Percentiles rank a stretch among this genome's conserved stretches.
These are phyloP conservation scores for Novymonas esmeraldas DNA, from an alignment of 208 protist genomes.

Conservation along the genomic window DNA sequence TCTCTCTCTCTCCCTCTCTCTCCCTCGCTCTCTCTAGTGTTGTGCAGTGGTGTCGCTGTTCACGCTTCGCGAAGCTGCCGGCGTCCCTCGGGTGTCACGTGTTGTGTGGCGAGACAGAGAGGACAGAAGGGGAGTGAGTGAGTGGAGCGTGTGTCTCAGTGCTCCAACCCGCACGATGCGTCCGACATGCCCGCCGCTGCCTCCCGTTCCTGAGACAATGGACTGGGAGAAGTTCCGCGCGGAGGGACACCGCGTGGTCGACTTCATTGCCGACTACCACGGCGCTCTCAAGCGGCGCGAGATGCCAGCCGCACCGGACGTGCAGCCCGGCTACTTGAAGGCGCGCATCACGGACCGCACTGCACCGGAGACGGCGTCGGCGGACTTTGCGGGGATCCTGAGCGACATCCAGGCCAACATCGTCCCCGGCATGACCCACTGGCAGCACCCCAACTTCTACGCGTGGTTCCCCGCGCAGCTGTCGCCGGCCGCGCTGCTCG, in stretches of 20 bases:
- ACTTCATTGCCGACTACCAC: slow-evolving; percentile 55
- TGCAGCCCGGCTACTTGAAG: slow-evolving; percentile 57
- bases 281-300: slow-evolving; percentile 31
- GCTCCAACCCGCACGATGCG: no score
- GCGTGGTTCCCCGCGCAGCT: slow-evolving; percentile 60
- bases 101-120: no score
- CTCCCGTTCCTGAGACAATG: slow-evolving; percentile 39
- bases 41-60: neutral
- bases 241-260: slow-evolving; percentile 44
- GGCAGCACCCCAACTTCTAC: slow-evolving; percentile 72
- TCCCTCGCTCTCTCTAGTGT: neutral
- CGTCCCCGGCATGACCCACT: slow-evolving; percentile 72
- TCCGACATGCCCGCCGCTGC: slow-evolving; percentile 33
- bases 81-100: no score
- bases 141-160: no score
- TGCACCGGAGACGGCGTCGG: slow-evolving; percentile 28
- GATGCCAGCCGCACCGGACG: slow-evolving; percentile 34
- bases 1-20: neutral
- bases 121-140: no score
- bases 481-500: slow-evolving; percentile 54
- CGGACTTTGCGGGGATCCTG: slow-evolving; percentile 39
- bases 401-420: slow-evolving; percentile 52
- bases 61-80: no score
- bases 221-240: slow-evolving; percentile 46
- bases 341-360: slow-evolving; percentile 28